Base-by-base conservation (phyloP, 2,329 filamentous ascomycete species). In the Talaromyces pinophilus region DNA sequence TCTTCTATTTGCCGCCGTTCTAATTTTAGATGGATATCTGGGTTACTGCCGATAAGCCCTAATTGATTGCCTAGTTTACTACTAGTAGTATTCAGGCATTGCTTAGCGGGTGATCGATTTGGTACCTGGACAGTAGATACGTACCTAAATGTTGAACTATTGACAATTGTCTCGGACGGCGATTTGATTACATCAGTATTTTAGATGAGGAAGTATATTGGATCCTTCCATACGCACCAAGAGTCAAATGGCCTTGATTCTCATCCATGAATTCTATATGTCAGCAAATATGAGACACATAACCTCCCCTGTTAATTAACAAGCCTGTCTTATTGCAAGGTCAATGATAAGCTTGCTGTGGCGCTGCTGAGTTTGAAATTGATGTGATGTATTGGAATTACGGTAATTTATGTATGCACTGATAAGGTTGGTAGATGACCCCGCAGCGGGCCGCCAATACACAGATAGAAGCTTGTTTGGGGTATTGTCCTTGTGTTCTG, bases 391-490 rank as follows among this genome's bases (percentile, higher is more conserved):
- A 57, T 57, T 38, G 28, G 8, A 7, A 38, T 19, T 19, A 35
- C 52, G 7, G 30, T 38, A 55, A 19, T 55, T 38, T 57, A 57
- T 19, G 3, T 11, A 57, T 38, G 33, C 33, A 57, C 25, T 60
- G 40, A 60, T 44, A 46, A 60, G 22, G 57, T 46, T 33, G 57
- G 57, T 60, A 60, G 25, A n/a, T 10, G 44, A 59, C 57, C 57
- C 57, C 57, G 38, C 57, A 60, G 57, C 57, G 57, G 38, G 35
- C 57, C 57, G 57, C 38, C 46, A 44, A 44, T 60, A 38, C 57
- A 44, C 38, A 44, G 11, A 25, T n/a, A 33, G 57, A 44, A 60
- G 57, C 38, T 30, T 60, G 35, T 44, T 44, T 46, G 17, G 38
- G n/a, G 38, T 44, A 60, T 44, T 60, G 33, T 38, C 11, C 33